phyloP scores from a whole-genome alignment of 2,329 filamentous ascomycete genomes.

The Aspergillus pseudoviridinutans region DNA sequence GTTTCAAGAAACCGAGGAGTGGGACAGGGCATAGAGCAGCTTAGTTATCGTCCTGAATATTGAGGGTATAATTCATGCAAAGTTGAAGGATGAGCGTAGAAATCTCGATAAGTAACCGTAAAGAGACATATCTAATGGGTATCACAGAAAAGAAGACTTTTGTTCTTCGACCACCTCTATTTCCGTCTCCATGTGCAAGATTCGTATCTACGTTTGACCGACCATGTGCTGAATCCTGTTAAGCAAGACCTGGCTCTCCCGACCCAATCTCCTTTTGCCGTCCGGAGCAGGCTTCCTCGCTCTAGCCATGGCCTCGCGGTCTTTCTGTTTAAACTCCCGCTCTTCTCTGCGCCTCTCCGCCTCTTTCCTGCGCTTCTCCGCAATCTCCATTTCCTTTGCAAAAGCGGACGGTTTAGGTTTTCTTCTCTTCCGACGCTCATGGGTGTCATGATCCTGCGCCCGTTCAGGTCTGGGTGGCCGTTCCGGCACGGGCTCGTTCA shows the following conservation, averaged over 20 bases:
- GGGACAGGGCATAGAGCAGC: slow-evolving; percentile 20
- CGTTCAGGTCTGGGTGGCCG: slow-evolving; percentile 15
- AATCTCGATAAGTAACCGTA: not conserved
- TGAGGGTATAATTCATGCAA: not conserved
- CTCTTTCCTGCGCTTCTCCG: slow-evolving; percentile 55
- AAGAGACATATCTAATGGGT: slow-evolving; percentile 12
- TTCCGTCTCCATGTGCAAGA: not conserved
- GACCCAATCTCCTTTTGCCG: slow-evolving; percentile 74
- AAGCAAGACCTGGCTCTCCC: slow-evolving; percentile 73
- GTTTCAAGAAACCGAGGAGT: slow-evolving; percentile 64
- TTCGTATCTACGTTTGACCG: slow-evolving; percentile 31
- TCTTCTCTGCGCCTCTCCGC: slow-evolving; percentile 62
- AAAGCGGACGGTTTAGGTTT: slow-evolving; percentile 49
- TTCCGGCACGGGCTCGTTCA: slow-evolving; percentile 43
- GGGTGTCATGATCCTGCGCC: slow-evolving; percentile 23
- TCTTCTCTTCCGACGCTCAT: slow-evolving; percentile 25
- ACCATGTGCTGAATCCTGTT: slow-evolving; percentile 75
- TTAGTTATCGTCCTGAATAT: slow-evolving; percentile 9
- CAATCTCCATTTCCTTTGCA: slow-evolving; percentile 66
- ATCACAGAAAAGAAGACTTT: slow-evolving; percentile 11
- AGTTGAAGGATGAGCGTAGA: not conserved
- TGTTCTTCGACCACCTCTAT: not conserved
- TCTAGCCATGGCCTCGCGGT: slow-evolving; percentile 61
- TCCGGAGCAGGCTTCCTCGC: slow-evolving; percentile 59
- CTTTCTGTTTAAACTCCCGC: slow-evolving; percentile 67